Evolutionary conservation across 1,139 yeast genomes (phyloP).

Genomic region (Nakaseomyces kungkrabaensis): DNA sequence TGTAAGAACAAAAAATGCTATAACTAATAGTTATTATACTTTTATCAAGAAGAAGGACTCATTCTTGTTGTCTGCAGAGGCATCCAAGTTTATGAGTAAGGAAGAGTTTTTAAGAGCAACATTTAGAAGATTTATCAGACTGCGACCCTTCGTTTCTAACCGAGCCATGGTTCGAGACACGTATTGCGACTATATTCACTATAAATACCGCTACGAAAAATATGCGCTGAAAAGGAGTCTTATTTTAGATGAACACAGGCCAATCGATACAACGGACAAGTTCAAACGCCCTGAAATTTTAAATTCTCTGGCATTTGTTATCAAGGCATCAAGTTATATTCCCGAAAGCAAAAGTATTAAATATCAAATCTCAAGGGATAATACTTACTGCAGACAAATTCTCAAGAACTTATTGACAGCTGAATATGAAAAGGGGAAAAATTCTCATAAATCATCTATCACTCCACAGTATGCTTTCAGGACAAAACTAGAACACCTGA

Average conservation of each 20-base stretch:
- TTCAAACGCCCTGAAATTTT: slow-evolving; percentile 4
- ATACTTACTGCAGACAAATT: slow-evolving; percentile 16
- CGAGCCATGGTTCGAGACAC: slow-evolving; percentile 19
- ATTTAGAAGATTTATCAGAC: slow-evolving; percentile 23
- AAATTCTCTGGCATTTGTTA: slow-evolving; percentile 18
- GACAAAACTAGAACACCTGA: slow-evolving; percentile 3
- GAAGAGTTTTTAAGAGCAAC: slow-evolving; percentile 8
- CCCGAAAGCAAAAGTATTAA: slow-evolving; percentile 7
- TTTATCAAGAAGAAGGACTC: slow-evolving; percentile 11
- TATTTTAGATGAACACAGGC: neutral
- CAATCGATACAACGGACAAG: neutral
- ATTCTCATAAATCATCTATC: neutral
- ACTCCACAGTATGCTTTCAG: neutral
- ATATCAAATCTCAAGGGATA: slow-evolving; percentile 10
- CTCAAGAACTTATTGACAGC: slow-evolving; percentile 23
- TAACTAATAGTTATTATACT: slow-evolving; percentile 13
- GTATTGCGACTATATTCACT: slow-evolving; percentile 21
- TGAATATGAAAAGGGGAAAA: slow-evolving; percentile 17
- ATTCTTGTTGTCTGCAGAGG: slow-evolving; percentile 9
- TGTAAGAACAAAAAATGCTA: slow-evolving; percentile 16
- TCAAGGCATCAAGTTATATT: slow-evolving; percentile 13
- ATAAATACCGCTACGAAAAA: slow-evolving; percentile 23
- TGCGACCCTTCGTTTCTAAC: slow-evolving; percentile 21
- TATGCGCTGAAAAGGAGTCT: slow-evolving; percentile 12
- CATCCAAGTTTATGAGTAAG: slow-evolving; percentile 5